Evolutionary conservation across 2,329 filamentous ascomycete genomes (phyloP), one percentile per base, ranked within the genome.

Genomic region (Penicillium sp.): DNA sequence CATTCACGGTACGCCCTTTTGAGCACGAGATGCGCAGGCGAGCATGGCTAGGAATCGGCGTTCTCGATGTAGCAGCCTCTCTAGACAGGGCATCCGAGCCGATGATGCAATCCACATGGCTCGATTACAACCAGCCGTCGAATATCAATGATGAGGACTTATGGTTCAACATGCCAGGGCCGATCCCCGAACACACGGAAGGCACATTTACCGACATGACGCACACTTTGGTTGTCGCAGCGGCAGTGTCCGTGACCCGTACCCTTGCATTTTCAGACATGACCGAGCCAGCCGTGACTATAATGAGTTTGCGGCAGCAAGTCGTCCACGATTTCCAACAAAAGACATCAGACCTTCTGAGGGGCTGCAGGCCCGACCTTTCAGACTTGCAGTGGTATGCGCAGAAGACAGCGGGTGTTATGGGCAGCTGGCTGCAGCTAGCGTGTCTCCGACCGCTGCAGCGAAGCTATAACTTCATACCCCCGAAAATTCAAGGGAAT

Each of bases 21-120:
- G 69, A 72, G 23, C 58, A 60, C 21, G 62, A 72, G 38, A 64
- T 72, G 54, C 68, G 68, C 18, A 57, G 61, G 16, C 68, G 68
- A n/a, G 50, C 67, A n/a, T 71, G 68, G 68, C 59, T 62, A 32
- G 57, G 50, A 3, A 72, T 71, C 23, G 65, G 66, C 1, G 45
- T 69, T 34, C 63, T 72, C 8, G 68, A 71, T 46, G 29, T 71
- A 3, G 57, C 68, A 50, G 65, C 66, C 6, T 65, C 66, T 1
- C 58, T 67, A 8, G 68, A 71, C 46, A 57, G 68, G 15, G 68
- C 67, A 29, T 68, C 68, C 12, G 70, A 70, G 37, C 68, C 66
- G n/a, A 71, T 72, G 65, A 70, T 72, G 60, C 65, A 64, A 53
- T 60, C 62, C 6, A 58, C 48, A 15, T 72, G 68, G 67, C 46